Base-by-base conservation (phyloP, 805 yeast genomes). In the Ogataea trehalophila region DNA sequence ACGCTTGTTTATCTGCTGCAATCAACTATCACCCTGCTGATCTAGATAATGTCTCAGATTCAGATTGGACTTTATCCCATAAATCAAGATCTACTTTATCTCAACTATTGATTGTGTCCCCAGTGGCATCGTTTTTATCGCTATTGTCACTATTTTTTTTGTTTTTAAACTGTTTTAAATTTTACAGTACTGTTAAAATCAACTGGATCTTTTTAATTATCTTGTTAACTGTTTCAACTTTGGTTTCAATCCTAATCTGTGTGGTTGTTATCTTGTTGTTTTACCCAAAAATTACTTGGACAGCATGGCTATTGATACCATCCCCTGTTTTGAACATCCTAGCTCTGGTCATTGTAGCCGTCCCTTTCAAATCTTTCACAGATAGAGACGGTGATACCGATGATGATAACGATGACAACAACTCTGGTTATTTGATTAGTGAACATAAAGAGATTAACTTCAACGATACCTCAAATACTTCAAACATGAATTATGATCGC, bases 301-400 rank as follows among this genome's bases (percentile, higher is more conserved):
- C 81, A n/a, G 73, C 83, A 8, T 86, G 92, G 91, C 61, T 83
- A 33, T 70, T 83, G 57, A 74, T 85, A 29, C 89, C 85, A 1
- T 76, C 87, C 4, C 84, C 87, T 13, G 83, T 73, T 0, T 65
- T 81, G 45, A 73, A 74, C 46, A 66, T 86, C 48, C 45, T 80
- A 2, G 65, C 81, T 2, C 50, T 83, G 2, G 77, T 85, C 6
- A 62, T 80, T 38, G 67, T 77, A 31, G 71, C 77, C 43, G 53
- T 78, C 26, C 72, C 76, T 20, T 33, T 47, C 42, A 58, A 49
- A 34, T 41, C 54, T 29, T 22, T 17, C 11, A 33, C 15, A 16
- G n/a, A 40, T 16, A n/a, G 17, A 14, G 20, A 13, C 11, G 52
- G 48, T 41, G 58, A 55, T 17, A 51, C 47, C 37, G 59, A 56